Percentiles rank a stretch among this genome's conserved stretches.
Evolutionary conservation across 345 rosid genomes (phyloP).

Genomic region (Durio zibethinus): DNA sequence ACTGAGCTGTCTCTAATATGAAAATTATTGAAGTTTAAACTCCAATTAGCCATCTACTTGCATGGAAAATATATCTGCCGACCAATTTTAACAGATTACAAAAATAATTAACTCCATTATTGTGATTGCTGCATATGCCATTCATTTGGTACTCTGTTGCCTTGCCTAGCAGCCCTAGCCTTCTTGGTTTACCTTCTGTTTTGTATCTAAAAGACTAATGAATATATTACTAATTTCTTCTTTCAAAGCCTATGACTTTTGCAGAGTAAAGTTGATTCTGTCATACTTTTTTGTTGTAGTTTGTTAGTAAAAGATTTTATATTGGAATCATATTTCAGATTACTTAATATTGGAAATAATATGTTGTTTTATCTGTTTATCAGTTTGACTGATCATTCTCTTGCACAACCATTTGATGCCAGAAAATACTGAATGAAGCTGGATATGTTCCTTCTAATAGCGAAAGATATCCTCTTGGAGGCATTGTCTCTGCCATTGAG

Average conservation of each 20-base stretch:
- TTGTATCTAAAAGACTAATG: background rate
- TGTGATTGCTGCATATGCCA: background rate
- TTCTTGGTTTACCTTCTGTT: background rate
- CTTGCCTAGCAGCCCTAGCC: background rate
- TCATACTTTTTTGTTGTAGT: background rate
- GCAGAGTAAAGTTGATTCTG: background rate
- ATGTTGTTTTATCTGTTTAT: conserved; percentile 1
- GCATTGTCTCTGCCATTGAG: conserved; percentile 79
- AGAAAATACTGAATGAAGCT: conserved; percentile 76
- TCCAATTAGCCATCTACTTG: background rate
- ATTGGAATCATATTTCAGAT: background rate
- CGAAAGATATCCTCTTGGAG: conserved; percentile 89
- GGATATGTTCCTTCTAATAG: conserved; percentile 88
- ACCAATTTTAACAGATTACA: background rate
- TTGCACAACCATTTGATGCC: conserved; percentile 15
- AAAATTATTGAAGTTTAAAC: background rate
- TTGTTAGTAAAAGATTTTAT: background rate
- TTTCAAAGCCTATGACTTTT: background rate
- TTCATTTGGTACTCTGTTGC: background rate
- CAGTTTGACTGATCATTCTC: conserved; percentile 15
- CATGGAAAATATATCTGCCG: background rate
- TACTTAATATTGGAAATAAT: background rate
- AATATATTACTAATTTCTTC: background rate
- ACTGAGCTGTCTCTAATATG: background rate
- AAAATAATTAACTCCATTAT: background rate